Conservation (phyloP, 257 asterid species). For the Osmanthus fragrans region DNA sequence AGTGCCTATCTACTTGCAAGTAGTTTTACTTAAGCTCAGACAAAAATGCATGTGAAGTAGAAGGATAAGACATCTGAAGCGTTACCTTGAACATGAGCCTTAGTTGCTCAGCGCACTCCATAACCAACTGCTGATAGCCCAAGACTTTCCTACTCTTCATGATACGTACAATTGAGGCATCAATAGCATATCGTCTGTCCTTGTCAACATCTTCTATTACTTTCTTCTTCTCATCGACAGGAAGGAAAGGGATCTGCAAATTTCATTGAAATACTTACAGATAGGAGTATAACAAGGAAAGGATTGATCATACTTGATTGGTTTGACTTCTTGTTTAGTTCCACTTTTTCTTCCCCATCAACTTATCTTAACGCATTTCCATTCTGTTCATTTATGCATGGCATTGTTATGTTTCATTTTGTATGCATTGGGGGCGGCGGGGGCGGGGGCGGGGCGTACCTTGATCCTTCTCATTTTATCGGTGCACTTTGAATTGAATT, state of each 20-base stretch:
- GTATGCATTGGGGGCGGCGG: neutral
- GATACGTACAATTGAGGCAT: slow-evolving; percentile 40
- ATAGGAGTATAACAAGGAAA: no score
- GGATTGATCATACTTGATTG: slow-evolving; percentile 32
- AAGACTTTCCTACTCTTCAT: slow-evolving; percentile 97
- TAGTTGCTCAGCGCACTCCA: slow-evolving; percentile 96
- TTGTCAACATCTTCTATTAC: no score
- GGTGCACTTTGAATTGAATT: slow-evolving; percentile 83
- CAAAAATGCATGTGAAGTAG: neutral
- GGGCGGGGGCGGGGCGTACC: slow-evolving; percentile 55
- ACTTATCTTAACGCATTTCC: neutral
- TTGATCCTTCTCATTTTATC: slow-evolving; percentile 97
- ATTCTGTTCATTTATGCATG: neutral
- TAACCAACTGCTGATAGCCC: slow-evolving; percentile 92
- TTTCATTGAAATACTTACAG: neutral
- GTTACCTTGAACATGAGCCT: slow-evolving; percentile 49
- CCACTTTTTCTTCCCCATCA: neutral
- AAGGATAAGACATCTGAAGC: neutral
- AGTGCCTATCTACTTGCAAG: neutral
- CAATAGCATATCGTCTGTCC: slow-evolving; percentile 86
- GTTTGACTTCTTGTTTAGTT: slow-evolving; percentile 19
- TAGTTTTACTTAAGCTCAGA: neutral
- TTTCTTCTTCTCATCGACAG: slow-evolving; percentile 98
- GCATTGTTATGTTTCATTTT: neutral
- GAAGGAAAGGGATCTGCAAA: slow-evolving; percentile 90